Evolutionary conservation across 768 basidiomycete genomes (phyloP).

Genomic region (Neoboletus brunneissimus): DNA sequence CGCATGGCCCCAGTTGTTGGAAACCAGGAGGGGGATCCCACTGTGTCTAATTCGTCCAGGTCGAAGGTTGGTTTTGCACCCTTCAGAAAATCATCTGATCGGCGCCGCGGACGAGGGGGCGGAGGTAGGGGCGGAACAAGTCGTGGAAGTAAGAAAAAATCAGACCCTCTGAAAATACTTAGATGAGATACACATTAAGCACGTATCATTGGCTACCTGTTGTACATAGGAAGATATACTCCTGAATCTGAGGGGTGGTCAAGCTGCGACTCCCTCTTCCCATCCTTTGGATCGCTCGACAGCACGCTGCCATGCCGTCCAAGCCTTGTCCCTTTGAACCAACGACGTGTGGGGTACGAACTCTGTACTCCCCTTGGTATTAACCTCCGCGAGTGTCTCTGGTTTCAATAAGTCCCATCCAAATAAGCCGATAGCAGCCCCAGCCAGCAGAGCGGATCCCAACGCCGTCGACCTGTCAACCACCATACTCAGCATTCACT

Average conservation of each 20-base stretch:
- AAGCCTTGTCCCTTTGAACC: slow-evolving; percentile 57
- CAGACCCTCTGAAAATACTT: slow-evolving; percentile 82
- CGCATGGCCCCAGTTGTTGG: slow-evolving; percentile 53
- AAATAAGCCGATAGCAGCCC: slow-evolving; percentile 79
- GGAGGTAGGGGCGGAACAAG: slow-evolving; percentile 38
- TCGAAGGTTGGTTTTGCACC: slow-evolving; percentile 60
- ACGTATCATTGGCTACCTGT: background rate
- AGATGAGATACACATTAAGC: slow-evolving; percentile 23
- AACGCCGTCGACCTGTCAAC: slow-evolving; percentile 83
- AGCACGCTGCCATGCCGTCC: slow-evolving; percentile 85
- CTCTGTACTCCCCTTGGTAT: slow-evolving; percentile 72
- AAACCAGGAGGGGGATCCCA: slow-evolving; percentile 28
- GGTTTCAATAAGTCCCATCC: slow-evolving; percentile 90
- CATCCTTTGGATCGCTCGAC: slow-evolving; percentile 81
- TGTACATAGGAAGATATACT: slow-evolving; percentile 3
- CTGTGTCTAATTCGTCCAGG: slow-evolving; percentile 4
- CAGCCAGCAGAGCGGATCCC: slow-evolving; percentile 92
- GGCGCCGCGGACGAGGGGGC: slow-evolving; percentile 53
- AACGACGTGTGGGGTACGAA: slow-evolving; percentile 62
- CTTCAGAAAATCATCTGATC: slow-evolving; percentile 57
- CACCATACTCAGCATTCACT: background rate
- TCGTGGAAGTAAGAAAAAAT: slow-evolving; percentile 58
- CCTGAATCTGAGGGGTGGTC: slow-evolving; percentile 1
- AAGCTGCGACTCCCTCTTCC: slow-evolving; percentile 54
- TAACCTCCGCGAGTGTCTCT: slow-evolving; percentile 80